Base-by-base conservation (phyloP, 2,329 filamentous ascomycete genomes). In the Aureobasidium sp. region DNA sequence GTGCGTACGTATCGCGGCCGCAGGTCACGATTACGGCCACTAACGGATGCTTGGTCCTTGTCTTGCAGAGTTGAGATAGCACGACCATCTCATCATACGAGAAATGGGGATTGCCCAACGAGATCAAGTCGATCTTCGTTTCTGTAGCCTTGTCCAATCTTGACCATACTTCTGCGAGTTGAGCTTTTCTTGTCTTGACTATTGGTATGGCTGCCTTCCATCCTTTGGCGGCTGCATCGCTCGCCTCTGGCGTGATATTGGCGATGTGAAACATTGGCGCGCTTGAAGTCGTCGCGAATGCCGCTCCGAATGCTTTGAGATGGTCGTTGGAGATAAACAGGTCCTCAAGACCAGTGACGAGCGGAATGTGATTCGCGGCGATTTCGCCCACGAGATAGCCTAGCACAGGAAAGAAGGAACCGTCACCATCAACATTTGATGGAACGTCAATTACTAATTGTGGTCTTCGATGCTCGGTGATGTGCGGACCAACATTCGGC, bases 21-120 rank as follows among this genome's bases (percentile, higher is more conserved):
- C 45, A 55, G 8, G 53, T 55, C 17, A 57, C 29, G 3, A 57
- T 49, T 2, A 55, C 25, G 1, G 21, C 29, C 14, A 53, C 40
- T 10, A n/a, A 24, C 12, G 30, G 16, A 21, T 32, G 6, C n/a
- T 55, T 72, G 0, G 6, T 59, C 3, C 60, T 60, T 1, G 61
- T 60, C 2, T 42, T 19, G 27, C 65, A 68, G 6, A 74, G 60
- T 0, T 32, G n/a, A 0, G 63, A 59, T 3, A 74, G 64, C 4
- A 55, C 58, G 3, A 47, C 48, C 6, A 73, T 63, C 53, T 76
- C 72, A 4, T 61, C 58, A 0, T 68, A 53, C 0, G 72, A 70
- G 53, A 74, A 74, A 50, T 75, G 72, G 1, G 73, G 73, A 37
- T 74, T 75, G 1, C 73, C 73, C 0, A 76, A 61, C 1, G 72